Evolutionary conservation across 805 yeast genomes (phyloP), one percentile per base, ranked within the genome.

Genomic region (Dipodascus geniculatus): DNA sequence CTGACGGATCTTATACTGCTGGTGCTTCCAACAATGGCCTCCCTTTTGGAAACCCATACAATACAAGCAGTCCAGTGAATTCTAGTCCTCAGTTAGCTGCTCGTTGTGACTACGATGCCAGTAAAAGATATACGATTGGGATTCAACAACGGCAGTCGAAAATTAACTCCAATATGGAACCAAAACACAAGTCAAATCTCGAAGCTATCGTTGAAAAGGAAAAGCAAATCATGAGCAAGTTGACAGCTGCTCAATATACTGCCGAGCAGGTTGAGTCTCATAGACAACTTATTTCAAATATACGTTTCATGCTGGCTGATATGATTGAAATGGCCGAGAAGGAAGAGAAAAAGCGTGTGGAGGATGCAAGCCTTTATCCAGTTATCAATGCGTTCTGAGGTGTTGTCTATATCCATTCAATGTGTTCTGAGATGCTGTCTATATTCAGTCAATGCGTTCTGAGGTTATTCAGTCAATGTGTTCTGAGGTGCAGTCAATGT

Each of bases 101-200:
- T 22, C 54, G 68, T 20, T 63, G 61, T 47, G 67, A 63, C 31
- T 50, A 52, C 38, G 65, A 62, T 42, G 51, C 56, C n/a, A 51
- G 60, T 24, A 57, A 62, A 23, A 53, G 64, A 23, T 61, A 60
- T 48, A 52, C 60, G 9, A 66, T 64, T n/a, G 67, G 68, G 11
- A 55, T 61, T 11, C 51, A 52, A 28, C 68, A 64, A 53, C 53
- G 58, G 48, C 49, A 48, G 35, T 52, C 53, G 20, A 55, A 48
- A 4, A 19, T 53, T n/a, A 47, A 35, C 24, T 20, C 17, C 19
- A 3, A 23, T 16, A 20, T 31, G 33, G 38, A 24, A 4, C 38
- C 44, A 38, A 38, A 16, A n/a, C 20, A n/a, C 20, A 14, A 38
- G 20, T 14, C 17, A 38, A 38, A n/a, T 6, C 8, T 38, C 14